Base-by-base conservation (phyloP, 2,329 filamentous ascomycete genomes). In the Paraphoma chrysanthemicola region DNA sequence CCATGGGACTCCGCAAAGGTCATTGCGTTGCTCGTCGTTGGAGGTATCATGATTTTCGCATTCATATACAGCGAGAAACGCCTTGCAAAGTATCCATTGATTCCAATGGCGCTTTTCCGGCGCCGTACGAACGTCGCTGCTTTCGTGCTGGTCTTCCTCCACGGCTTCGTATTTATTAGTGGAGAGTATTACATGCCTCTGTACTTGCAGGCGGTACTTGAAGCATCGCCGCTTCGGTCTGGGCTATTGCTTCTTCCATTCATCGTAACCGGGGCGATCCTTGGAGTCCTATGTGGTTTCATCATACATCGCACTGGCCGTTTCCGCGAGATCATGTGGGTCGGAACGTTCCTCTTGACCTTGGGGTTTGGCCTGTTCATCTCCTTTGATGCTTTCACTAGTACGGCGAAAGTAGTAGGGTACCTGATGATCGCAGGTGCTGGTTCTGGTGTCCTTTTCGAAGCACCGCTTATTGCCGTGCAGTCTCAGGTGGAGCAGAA, bases 171-270 rank as follows among this genome's bases (percentile, higher is more conserved):
- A 69, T 74, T 75, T 58, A 75, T 90, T 41, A 85, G 83, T 0
- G 82, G 82, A 1, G 85, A 87, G 48, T 93, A 91, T 74, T 93
- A 90, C 66, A 79, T 92, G 28, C 90, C 90, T 0, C 80, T 92
- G 0, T 93, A 89, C 75, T 88, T 91, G 51, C 90, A 93, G 70
- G 83, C 87, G 2, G 89, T 88, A 0, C 82, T 88, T 2, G 82
- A 82, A 48, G 85, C 85, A 1, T 82, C 82, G 0, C 86, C 88
- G 0, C 77, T 90, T 33, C 79, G 80, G n/a, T 90, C 86, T 0
- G 82, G 82, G 65, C 63, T 89, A 0, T 82, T 89, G 11, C 80
- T 90, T 2, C 79, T 92, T 0, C 88, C 90, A 0, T 83, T 88
- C 41, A 86, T 74, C 16, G 59, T 79, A 3, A 71, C 73, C 0